Percentiles rank a stretch among this genome's conserved stretches.
Evolutionary conservation across 495 filamentous ascomycete species (phyloP).

Genomic region (Penicillium riverlandense): DNA sequence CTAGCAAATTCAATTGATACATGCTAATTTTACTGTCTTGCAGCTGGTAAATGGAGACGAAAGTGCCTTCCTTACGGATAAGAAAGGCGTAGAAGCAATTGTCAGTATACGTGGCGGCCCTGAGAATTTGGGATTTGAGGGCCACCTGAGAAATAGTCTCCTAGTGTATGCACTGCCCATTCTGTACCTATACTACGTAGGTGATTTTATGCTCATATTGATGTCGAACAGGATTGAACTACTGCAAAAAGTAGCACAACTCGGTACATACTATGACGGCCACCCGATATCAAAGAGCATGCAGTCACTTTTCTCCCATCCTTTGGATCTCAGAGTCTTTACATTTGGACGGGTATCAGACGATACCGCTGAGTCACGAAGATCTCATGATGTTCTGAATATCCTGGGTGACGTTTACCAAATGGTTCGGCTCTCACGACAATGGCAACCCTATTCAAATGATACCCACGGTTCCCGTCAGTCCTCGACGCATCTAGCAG

Average conservation of each 20-base stretch:
- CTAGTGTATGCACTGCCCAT: constrained; percentile 2
- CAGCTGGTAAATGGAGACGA: constrained; percentile 7
- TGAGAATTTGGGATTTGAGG: constrained; percentile 7
- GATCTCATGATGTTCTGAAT: background rate
- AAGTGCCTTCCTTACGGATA: constrained; percentile 2
- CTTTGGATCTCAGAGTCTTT: background rate
- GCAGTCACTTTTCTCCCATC: too few relatives aligned
- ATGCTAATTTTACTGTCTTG: background rate
- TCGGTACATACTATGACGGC: background rate
- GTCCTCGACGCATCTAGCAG: background rate
- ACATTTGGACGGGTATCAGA: background rate
- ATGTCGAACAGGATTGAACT: constrained; percentile 3
- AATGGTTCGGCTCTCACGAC: background rate
- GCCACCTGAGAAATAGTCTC: constrained; percentile 5
- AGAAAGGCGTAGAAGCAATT: background rate
- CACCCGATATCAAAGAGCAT: background rate
- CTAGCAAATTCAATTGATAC: background rate
- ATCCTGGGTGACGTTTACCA: background rate
- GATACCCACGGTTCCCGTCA: background rate
- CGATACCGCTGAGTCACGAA: background rate
- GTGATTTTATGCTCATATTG: background rate
- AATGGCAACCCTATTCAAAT: background rate
- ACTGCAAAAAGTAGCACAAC: constrained; percentile 1
- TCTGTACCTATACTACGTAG: background rate
- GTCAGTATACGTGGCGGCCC: constrained; percentile 2